Base-by-base conservation (phyloP, 1,284 basidiomycete genomes). In the Puccinia triticina region DNA sequence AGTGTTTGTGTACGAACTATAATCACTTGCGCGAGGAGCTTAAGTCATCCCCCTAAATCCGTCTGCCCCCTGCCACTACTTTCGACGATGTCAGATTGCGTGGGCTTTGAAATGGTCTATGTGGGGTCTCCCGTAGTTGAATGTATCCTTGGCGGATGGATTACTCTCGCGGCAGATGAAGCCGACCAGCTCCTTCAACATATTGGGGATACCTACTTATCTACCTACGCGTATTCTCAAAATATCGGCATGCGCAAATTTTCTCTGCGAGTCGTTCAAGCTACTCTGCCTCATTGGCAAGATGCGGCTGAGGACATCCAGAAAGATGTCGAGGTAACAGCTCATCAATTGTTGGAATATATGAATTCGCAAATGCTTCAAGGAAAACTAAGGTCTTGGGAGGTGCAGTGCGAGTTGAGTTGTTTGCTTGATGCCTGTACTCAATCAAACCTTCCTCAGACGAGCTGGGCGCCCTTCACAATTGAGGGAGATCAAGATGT, bases 161-260 rank as follows among this genome's bases (percentile, higher is more conserved):
- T 82, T 43, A 26, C 40, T 43, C 48, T 82, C 37, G 55, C 72
- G 34, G 80, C 53, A 4, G 34, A 64, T 43, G 59, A 82, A 67
- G 46, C 59, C 14, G 72, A 82, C 26, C 71, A 82, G 59, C n/a
- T 82, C 10, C 55, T 82, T 75, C 71, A 82, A 75, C 43, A 75
- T 43, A 46, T 82, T 26, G 80, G 80, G 18, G 61, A 82, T 18
- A 82, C 32, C 4, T 82, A 75, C 64, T 67, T 82, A 61, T n/a
- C 59, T 12, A 73, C 80, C 46, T 82, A 82, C 64, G 59, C 57
- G 10, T 82, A 75, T 57, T 82, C 80, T n/a, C 80, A 75, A 72
- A 82, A 75, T 55, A n/a, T 67, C 43, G 18, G 48, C 40, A 32
- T 82, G 61, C 80, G 72, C 59, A 74, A 66, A 48, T 50, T 82